These are phyloP conservation scores for Canavalia gladiata DNA, from an alignment of 306 rosid species.

Conservation along the genomic window DNA sequence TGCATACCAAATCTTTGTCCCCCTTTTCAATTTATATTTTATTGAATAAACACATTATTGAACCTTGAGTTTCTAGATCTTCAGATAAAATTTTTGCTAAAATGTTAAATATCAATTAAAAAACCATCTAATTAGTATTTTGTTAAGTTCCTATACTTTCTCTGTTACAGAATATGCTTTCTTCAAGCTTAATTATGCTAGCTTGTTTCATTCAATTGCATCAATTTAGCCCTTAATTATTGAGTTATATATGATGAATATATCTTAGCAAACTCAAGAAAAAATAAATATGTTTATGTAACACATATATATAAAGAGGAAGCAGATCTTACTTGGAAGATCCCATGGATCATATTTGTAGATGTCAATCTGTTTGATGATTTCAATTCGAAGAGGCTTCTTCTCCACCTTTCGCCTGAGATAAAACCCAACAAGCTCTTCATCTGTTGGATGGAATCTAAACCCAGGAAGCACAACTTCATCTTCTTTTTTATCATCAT, in stretches of 20 bases:
- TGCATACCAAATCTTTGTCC: constrained; percentile 1
- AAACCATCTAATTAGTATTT: constrained; percentile 7
- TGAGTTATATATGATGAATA: not conserved
- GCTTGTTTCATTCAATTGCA: not conserved
- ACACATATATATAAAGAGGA: not conserved
- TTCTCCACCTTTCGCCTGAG: constrained; percentile 74
- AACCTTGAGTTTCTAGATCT: constrained; percentile 3
- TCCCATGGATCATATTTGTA: constrained; percentile 99
- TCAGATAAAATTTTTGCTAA: not conserved
- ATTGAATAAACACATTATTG: constrained; percentile 14
- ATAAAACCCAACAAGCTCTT: constrained; percentile 94
- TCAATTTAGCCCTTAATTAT: not conserved
- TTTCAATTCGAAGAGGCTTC: constrained; percentile 69
- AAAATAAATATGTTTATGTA: not conserved
- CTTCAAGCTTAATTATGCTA: constrained; percentile 3
- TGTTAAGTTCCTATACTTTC: not conserved
- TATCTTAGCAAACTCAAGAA: not conserved
- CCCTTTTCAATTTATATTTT: not conserved
- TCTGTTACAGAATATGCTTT: not conserved
- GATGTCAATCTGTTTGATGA: constrained; percentile 91
- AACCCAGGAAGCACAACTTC: constrained; percentile 84
- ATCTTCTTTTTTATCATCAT: constrained; percentile 46
- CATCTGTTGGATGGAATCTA: constrained; percentile 94
- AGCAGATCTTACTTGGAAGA: constrained; percentile 80
- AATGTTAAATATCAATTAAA: not conserved